Evolutionary conservation across 441 rosid genomes (phyloP), one percentile per base, ranked within the genome.

Genomic region (Eruca vesicaria): DNA sequence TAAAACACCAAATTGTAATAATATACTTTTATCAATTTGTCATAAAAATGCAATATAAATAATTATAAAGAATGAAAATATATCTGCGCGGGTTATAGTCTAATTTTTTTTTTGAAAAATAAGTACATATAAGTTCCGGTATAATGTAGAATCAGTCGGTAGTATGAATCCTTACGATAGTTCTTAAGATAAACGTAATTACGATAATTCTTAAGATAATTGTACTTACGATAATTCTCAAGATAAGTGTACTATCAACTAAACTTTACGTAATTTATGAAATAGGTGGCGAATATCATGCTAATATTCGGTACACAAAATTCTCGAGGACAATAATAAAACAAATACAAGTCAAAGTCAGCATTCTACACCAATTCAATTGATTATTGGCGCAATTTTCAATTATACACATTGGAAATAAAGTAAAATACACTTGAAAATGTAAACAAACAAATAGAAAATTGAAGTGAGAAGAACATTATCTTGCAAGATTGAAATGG

Each of bases 371-470:
- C 2, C 11, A 62, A n/a, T 45, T 2, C 23, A 21, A 38, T 20
- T 20, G n/a, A 20, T 23, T 48, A 1, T 20, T 20, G 70, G 52
- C 48, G 56, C 8, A 63, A 41, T 18, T 61, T 60, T 67, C 56
- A 74, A 48, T 32, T n/a, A 35, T 59, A 74, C 55, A 66, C 66
- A 73, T 19, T 38, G 50, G 14, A 73, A 29, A 43, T 3, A 29
- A 66, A 18, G 12, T 32, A 28, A 26, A 15, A 10, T n/a, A 43
- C 16, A 60, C 10, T 45, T 45, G 53, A 45, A 66, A 16, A 15
- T 35, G 32, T 50, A 19, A 11, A 59, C 15, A 20, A 9, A 56
- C 11, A 9, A 12, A 52, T 55, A 41, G n/a, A 73, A 61, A 68
- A 50, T 26, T 62, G 38, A 36, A 38, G 50, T n/a, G 16, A 20